Conservation (phyloP, 306 rosid species). For the Fragaria vesca region DNA sequence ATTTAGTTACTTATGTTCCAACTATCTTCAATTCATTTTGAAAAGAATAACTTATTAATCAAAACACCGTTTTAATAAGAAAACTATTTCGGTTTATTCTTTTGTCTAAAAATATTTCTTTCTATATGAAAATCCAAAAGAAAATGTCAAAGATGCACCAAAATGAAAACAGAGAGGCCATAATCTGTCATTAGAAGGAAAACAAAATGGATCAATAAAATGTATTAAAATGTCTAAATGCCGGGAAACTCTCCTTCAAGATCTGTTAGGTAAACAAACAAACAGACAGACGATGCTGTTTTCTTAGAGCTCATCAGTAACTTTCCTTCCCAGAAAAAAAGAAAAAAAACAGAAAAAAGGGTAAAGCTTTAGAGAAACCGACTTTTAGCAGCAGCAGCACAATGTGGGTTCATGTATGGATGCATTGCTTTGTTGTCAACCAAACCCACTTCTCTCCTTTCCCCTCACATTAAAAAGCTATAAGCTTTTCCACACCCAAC, state of each 20-base stretch:
- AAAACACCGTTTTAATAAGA: too few relatives aligned
- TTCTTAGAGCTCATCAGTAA: neutral
- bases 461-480: slow-evolving; percentile 17
- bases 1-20: too few relatives aligned
- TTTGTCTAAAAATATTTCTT: too few relatives aligned
- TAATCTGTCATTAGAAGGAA: neutral
- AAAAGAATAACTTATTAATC: too few relatives aligned
- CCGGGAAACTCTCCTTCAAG: slow-evolving; percentile 3
- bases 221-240: neutral
- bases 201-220: neutral
- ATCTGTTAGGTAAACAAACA: slow-evolving; percentile 9
- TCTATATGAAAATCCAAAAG: too few relatives aligned
- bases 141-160: too few relatives aligned
- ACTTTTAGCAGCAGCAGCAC: slow-evolving; percentile 47
- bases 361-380: slow-evolving; percentile 29
- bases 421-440: slow-evolving; percentile 38
- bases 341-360: neutral
- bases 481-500: slow-evolving; percentile 24
- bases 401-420: slow-evolving; percentile 38
- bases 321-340: neutral
- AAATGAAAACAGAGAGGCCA: too few relatives aligned
- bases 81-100: too few relatives aligned
- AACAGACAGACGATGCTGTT: neutral
- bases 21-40: too few relatives aligned
- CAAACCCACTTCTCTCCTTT: slow-evolving; percentile 38